Percentiles rank a stretch among this genome's conserved stretches.
Conservation (phyloP, 2,329 filamentous ascomycete genomes). For the Cladosporium sp. region DNA sequence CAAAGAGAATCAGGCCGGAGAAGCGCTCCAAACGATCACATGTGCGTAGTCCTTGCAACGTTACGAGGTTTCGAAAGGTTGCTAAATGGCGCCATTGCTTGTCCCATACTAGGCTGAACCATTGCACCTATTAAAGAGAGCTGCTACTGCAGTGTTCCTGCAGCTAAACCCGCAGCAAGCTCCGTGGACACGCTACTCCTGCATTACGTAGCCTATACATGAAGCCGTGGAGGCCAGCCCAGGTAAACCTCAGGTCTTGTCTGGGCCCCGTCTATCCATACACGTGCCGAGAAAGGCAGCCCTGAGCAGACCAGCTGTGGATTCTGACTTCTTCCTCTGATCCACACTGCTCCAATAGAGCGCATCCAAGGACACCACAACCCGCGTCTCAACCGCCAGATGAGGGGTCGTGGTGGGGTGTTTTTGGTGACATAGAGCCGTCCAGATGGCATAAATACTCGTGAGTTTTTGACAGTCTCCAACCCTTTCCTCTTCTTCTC, state of each 20-base stretch:
- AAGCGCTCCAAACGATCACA: conserved; percentile 5
- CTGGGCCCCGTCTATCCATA: not conserved
- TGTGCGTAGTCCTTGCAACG: too few species aligned
- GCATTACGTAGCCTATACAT: conserved; percentile 11
- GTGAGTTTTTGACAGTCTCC: not conserved
- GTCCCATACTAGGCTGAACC: conserved; percentile 4
- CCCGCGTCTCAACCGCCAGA: conserved; percentile 4
- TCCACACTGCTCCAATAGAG: conserved; percentile 4
- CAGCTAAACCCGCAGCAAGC: conserved; percentile 9
- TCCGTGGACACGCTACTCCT: conserved; percentile 4
- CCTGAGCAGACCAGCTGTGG: conserved; percentile 8
- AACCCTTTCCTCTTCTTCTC: conserved; percentile 1
- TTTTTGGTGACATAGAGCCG: not conserved
- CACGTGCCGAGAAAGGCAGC: conserved; percentile 4
- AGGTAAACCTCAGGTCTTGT: not conserved
- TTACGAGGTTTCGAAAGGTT: not conserved
- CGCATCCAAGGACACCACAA: conserved; percentile 2
- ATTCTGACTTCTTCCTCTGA: conserved; percentile 7
- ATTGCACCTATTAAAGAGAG: conserved; percentile 10
- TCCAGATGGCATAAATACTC: conserved; percentile 7
- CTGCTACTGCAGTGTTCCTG: conserved; percentile 11
- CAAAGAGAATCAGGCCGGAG: not conserved
- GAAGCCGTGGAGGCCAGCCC: conserved; percentile 8
- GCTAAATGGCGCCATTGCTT: conserved; percentile 12
- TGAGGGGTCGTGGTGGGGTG: conserved; percentile 12